phyloP scores from a whole-genome alignment of 2,329 filamentous ascomycete species.

The Talaromyces sp. region DNA sequence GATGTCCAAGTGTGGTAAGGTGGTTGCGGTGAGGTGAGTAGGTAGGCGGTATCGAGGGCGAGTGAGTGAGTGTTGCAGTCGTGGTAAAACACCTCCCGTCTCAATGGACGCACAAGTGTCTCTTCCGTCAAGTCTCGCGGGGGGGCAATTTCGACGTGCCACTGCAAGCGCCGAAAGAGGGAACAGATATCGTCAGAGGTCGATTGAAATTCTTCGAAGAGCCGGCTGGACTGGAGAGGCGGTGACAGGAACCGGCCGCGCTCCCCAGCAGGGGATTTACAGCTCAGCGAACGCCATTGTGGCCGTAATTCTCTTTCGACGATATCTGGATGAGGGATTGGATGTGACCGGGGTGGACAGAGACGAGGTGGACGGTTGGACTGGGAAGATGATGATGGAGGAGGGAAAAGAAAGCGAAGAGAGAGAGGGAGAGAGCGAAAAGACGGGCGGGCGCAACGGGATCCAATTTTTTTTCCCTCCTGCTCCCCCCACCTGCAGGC shows the following conservation, averaged over 20 bases:
- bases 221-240: constrained; percentile 79
- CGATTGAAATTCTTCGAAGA: constrained; percentile 64
- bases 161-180: constrained; percentile 43
- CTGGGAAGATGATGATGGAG: constrained; percentile 11
- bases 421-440: constrained; percentile 1
- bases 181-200: constrained; percentile 50
- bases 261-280: constrained; percentile 82
- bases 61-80: constrained; percentile 10
- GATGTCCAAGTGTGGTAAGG: too few species aligned
- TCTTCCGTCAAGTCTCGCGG: constrained; percentile 34
- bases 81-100: constrained; percentile 33
- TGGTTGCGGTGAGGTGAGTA: too few species aligned
- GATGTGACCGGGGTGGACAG: constrained; percentile 15
- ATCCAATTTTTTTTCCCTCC: not conserved
- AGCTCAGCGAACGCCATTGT: constrained; percentile 76
- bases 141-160: constrained; percentile 59
- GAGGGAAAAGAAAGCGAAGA: constrained; percentile 6
- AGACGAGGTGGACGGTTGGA: constrained; percentile 14
- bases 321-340: constrained; percentile 50
- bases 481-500: constrained; percentile 13
- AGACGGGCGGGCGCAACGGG: constrained; percentile 3
- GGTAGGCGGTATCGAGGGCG: not conserved
- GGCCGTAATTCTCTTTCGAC: constrained; percentile 65
- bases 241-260: constrained; percentile 42
- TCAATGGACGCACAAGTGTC: constrained; percentile 30